Evolutionary conservation across 177 flowering plant species (phyloP).

Genomic region (Tripterygium wilfordii): DNA sequence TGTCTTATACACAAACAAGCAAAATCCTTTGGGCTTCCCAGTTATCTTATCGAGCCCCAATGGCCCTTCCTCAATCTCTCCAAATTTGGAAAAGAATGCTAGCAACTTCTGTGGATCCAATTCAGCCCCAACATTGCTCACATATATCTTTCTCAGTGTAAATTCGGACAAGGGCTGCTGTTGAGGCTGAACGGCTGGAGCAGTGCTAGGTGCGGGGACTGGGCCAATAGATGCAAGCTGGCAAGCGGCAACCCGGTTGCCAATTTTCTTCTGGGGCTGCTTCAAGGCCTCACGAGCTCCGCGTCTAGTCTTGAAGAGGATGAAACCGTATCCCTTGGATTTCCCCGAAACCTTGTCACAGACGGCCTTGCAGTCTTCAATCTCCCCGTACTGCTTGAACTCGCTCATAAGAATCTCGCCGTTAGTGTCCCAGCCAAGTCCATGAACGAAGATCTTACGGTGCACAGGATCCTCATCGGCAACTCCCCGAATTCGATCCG

Average conservation of each 20-base stretch:
- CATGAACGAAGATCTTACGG: conserved; percentile 58
- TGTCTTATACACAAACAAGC: conserved; percentile 47
- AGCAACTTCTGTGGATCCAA: conserved; percentile 25
- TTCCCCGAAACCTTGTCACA: conserved; percentile 41
- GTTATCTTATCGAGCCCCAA: conserved; percentile 53
- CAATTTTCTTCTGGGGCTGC: conserved; percentile 61
- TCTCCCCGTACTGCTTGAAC: conserved; percentile 41
- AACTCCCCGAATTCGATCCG: conserved; percentile 11
- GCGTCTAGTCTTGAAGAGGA: conserved; percentile 31
- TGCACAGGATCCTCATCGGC: conserved; percentile 50
- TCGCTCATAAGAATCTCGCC: conserved; percentile 25
- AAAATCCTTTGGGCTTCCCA: conserved; percentile 53
- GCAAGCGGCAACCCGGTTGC: conserved; percentile 41
- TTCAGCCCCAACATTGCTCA: conserved; percentile 47
- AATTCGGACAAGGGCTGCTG: conserved; percentile 10
- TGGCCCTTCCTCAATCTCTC: conserved; percentile 67
- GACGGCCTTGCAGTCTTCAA: conserved; percentile 48
- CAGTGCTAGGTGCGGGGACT: conserved; percentile 5
- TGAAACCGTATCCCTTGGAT: conserved; percentile 58
- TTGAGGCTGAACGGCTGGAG: neutral
- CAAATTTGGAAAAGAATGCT: conserved; percentile 39
- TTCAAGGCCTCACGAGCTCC: conserved; percentile 44
- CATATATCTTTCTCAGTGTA: conserved; percentile 45
- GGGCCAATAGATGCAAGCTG: conserved; percentile 55
- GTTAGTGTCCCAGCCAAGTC: conserved; percentile 56